Percentiles rank a stretch among this genome's conserved stretches.
These are phyloP conservation scores for Penicillium expansum DNA, from an alignment of 2,329 filamentous ascomycete species.

Conservation along the genomic window DNA sequence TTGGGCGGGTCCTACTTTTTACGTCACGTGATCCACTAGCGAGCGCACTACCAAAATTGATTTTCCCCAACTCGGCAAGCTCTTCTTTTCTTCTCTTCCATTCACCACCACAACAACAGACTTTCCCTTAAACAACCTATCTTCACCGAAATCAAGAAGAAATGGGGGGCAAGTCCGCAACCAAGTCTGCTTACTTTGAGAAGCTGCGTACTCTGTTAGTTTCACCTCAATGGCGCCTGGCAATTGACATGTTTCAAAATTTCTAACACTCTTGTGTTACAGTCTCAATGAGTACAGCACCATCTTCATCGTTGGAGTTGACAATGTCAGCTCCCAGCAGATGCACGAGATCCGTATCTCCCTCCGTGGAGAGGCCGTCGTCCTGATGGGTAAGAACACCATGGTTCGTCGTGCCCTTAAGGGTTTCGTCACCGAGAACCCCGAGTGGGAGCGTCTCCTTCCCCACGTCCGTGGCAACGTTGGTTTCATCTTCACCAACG, in stretches of 20 bases:
- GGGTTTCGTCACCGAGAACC: conserved; percentile 84
- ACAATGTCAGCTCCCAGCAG: conserved; percentile 99
- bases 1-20: conserved; percentile 5
- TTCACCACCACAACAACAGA: conserved; percentile 28
- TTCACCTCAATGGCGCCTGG: conserved; percentile 67
- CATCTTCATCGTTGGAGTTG: conserved; percentile 94
- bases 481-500: conserved; percentile 99
- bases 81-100: conserved; percentile 16
- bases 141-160: conserved; percentile 85
- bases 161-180: conserved; percentile 95
- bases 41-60: conserved; percentile 40
- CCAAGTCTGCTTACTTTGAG: conserved; percentile 98
- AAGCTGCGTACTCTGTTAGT: conserved; percentile 57
- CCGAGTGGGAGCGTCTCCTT: conserved; percentile 97
- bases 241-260: neutral
- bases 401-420: conserved; percentile 99
- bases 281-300: conserved; percentile 87
- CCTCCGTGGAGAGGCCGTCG: conserved; percentile 87
- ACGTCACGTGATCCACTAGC: conserved; percentile 37
- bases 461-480: conserved; percentile 96
- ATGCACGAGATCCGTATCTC: conserved; percentile 99
- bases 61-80: conserved; percentile 25
- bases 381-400: conserved; percentile 99
- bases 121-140: conserved; percentile 97
- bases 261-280: neutral